phyloP scores from a whole-genome alignment of 192 early-diverging fungal genomes.

The Linnemannia exigua region DNA sequence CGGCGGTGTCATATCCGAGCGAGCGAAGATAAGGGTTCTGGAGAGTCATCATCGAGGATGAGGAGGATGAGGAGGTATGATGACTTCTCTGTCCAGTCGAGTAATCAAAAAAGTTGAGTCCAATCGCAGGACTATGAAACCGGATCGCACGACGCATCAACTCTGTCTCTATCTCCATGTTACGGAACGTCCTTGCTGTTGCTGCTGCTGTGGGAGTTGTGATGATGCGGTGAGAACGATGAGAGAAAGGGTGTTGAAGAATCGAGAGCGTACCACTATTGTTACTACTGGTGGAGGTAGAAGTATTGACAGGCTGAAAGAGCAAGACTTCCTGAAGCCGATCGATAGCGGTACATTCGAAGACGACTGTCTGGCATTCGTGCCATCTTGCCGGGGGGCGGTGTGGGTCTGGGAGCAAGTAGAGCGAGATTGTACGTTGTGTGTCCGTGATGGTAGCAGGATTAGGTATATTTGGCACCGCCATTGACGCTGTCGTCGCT shows the following conservation, averaged over 20 bases:
- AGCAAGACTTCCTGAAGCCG: not conserved
- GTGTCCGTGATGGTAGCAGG: not conserved
- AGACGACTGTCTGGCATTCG: not conserved
- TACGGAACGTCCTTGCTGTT: not conserved
- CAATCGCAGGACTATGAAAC: not conserved
- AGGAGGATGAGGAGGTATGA: not conserved
- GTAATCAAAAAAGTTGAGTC: constrained; percentile 26
- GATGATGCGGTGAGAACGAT: not conserved
- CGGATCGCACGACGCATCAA: not conserved
- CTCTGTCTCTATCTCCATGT: not conserved
- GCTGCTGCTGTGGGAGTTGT: not conserved
- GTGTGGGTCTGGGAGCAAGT: not conserved
- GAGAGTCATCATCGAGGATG: not conserved
- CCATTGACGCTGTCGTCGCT: not conserved
- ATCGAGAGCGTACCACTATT: not conserved
- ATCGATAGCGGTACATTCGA: not conserved
- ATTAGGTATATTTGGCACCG: not conserved
- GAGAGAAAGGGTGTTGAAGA: not conserved
- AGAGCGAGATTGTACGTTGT: not conserved
- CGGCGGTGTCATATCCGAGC: not conserved
- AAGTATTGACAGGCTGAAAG: not conserved
- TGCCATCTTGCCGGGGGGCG: not conserved
- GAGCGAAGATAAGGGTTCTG: not conserved
- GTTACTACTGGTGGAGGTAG: not conserved
- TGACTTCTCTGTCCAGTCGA: not conserved